Percentiles rank a stretch among this genome's conserved stretches.
These are phyloP conservation scores for Diaporthe ilicicola DNA, from an alignment of 2,329 filamentous ascomycete species.

Conservation along the genomic window DNA sequence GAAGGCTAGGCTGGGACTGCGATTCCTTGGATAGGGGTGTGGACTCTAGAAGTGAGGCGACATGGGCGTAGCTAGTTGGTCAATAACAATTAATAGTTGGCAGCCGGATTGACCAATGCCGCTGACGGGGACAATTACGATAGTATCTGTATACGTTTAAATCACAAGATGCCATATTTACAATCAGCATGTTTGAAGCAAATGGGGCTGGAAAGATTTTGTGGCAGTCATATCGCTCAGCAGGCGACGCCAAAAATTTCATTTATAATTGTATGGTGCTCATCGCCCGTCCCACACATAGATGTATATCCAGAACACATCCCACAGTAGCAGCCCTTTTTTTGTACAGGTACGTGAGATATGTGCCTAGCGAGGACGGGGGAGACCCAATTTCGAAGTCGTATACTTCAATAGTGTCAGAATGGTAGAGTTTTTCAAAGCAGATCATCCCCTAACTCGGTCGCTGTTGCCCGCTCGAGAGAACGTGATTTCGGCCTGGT, in stretches of 20 bases:
- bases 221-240: conserved; percentile 19
- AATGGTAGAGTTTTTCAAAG: conserved; percentile 5
- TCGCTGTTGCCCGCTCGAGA: conserved; percentile 41
- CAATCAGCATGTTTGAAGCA: neutral
- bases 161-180: neutral
- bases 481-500: conserved; percentile 42
- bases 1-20: no score
- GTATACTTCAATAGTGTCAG: conserved; percentile 13
- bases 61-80: no score
- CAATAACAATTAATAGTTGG: no score
- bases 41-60: no score
- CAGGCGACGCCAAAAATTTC: conserved; percentile 25
- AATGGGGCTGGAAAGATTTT: neutral
- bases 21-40: no score
- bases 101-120: neutral
- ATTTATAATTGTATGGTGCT: conserved; percentile 10
- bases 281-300: conserved; percentile 25
- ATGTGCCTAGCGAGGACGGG: neutral
- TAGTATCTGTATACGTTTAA: no score
- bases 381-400: neutral
- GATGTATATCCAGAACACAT: conserved; percentile 5
- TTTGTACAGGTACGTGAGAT: neutral
- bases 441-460: conserved; percentile 23
- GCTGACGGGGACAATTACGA: neutral
- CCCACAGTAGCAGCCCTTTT: conserved; percentile 26